Conservation (phyloP, 208 protist genomes). For the Crithidia brevicula region DNA sequence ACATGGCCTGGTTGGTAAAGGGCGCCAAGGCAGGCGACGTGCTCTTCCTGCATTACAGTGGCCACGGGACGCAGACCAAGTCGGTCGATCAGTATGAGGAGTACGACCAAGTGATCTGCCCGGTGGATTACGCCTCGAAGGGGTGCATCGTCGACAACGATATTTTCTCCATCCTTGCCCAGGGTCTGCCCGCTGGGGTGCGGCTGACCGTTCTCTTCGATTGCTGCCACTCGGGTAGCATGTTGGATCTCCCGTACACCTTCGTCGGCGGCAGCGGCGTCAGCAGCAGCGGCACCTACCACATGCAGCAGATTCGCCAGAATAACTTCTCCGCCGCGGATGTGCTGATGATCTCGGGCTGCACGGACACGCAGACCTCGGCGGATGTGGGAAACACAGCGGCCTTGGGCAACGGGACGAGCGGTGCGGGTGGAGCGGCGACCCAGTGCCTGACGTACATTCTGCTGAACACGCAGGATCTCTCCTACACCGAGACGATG, state of each 20-base stretch:
- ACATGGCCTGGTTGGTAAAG: conserved; percentile 77
- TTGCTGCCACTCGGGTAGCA: conserved; percentile 90
- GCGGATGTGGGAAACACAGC: conserved; percentile 66
- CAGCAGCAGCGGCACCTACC: conserved; percentile 24
- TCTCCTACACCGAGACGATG: conserved; percentile 58
- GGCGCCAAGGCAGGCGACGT: conserved; percentile 73
- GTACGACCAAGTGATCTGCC: conserved; percentile 80
- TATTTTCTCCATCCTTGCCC: conserved; percentile 56
- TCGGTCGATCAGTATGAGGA: conserved; percentile 60
- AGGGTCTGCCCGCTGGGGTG: conserved; percentile 53
- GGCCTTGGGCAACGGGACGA: conserved; percentile 45
- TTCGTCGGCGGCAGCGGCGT: conserved; percentile 46
- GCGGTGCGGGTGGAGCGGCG: conserved; percentile 68
- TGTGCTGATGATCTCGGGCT: conserved; percentile 77
- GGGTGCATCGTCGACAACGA: conserved; percentile 83
- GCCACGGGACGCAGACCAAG: conserved; percentile 75
- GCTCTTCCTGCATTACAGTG: conserved; percentile 84
- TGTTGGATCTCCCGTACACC: conserved; percentile 79
- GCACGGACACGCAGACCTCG: conserved; percentile 63
- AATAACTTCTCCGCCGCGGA: conserved; percentile 57
- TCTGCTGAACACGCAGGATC: conserved; percentile 51
- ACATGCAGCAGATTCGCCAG: conserved; percentile 71
- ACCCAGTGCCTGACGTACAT: conserved; percentile 69
- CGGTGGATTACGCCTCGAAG: conserved; percentile 55
- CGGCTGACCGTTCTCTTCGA: conserved; percentile 85